Base-by-base conservation (phyloP, 1,139 yeast genomes). In the Yamadazyma blattariae region DNA sequence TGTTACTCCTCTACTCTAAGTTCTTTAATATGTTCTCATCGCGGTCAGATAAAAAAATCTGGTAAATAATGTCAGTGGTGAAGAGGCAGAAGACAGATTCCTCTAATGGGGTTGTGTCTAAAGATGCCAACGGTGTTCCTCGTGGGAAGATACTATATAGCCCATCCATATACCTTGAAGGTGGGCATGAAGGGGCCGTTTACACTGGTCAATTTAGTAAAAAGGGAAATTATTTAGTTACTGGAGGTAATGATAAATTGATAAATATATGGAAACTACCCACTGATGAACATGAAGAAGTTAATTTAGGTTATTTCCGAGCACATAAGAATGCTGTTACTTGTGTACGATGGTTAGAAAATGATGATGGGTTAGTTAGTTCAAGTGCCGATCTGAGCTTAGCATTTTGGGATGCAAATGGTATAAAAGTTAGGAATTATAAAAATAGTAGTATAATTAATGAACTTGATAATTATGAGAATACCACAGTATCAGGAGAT, bases 351-450 rank as follows among this genome's bases (percentile, higher is more conserved):
- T 79, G 84, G 84, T 35, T 56, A 4, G 45, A 51, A 14, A 69
- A 66, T 21, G 65, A 63, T 20, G 36, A 51, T 8, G 49, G 50
- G 0, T 15, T 78, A 1, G 65, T 64, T 1, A 59, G 77, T 6
- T 55, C 73, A 0, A 71, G 80, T 33, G 80, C 82, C 0, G 85
- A 79, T 45, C 47, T 61, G 2, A 65, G 78, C 0, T 53, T 76
- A 3, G 71, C 76, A 6, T 52, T 71, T 4, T 80, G 81, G 74
- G 88, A 81, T 50, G 54, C 70, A 0, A 73, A 81, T 2, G 87
- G 88, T 2, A 49, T 51, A 33, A 70, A 83, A 41, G 41, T 74
- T 11, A 60, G 82, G 29, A 81, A 76, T 42, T 74, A 76, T 23
- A 56, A 54, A 17, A 43, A 37, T 24, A 28, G 23, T 25, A 35